phyloP scores from a whole-genome alignment of 345 rosid genomes.

The Raphanus sativus region DNA sequence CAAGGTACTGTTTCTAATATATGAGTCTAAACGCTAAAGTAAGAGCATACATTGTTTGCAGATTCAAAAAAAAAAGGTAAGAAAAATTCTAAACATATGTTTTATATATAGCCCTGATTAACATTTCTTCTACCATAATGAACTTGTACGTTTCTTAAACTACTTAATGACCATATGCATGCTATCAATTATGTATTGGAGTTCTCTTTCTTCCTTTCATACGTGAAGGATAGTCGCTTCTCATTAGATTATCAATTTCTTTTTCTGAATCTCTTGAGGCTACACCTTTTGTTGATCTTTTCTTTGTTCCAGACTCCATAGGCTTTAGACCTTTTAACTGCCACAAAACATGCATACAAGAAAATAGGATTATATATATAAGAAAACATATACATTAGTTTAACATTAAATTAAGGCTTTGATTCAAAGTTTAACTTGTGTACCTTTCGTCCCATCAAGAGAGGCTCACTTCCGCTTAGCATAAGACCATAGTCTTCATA shows the following conservation, averaged over 20 bases:
- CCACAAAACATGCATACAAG: background rate
- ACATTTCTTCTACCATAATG: background rate
- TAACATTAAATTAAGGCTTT: background rate
- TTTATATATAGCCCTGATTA: constrained; percentile 4
- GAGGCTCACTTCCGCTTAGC: constrained; percentile 19
- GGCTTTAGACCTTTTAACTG: constrained; percentile 19
- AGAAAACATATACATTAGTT: background rate
- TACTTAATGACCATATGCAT: constrained; percentile 2
- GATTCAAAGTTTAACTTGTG: background rate
- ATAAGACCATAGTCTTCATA: constrained; percentile 17
- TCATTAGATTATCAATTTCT: constrained; percentile 35
- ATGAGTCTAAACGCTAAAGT: constrained; percentile 11
- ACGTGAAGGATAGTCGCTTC: constrained; percentile 33
- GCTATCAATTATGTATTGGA: constrained; percentile 36
- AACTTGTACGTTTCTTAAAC: background rate
- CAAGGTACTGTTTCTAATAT: constrained; percentile 6
- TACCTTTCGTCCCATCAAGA: constrained; percentile 37
- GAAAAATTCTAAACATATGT: constrained; percentile 7
- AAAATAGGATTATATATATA: background rate
- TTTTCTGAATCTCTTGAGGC: constrained; percentile 4
- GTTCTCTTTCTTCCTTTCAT: constrained; percentile 40
- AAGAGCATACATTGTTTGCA: constrained; percentile 7
- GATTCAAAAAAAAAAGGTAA: background rate
- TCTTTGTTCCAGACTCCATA: background rate
- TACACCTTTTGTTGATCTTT: constrained; percentile 13